Percentiles rank a stretch among this genome's conserved stretches.
Conservation (phyloP, 1,139 yeast species). For the Pneumocystis carinii region DNA sequence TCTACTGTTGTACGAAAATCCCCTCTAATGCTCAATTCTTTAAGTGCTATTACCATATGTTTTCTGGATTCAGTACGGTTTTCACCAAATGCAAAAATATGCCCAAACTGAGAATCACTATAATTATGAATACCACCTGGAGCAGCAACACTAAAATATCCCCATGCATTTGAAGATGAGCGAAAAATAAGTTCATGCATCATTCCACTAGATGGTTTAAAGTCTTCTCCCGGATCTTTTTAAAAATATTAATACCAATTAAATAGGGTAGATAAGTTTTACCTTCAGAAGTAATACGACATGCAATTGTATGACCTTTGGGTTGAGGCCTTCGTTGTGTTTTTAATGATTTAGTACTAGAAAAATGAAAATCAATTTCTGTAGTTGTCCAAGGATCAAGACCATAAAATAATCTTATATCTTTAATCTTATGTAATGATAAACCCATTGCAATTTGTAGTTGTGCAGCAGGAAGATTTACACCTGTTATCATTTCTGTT, state of each 20-base stretch:
- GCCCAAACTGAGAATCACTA: constrained; percentile 97
- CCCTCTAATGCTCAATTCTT: constrained; percentile 92
- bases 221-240: constrained; percentile 91
- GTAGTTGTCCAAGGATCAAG: constrained; percentile 89
- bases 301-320: constrained; percentile 96
- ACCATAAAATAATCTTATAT: constrained; percentile 82
- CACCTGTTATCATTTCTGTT: constrained; percentile 98
- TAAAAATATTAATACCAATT: background rate
- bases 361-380: constrained; percentile 80
- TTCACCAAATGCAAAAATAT: constrained; percentile 96
- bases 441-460: constrained; percentile 98
- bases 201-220: constrained; percentile 95
- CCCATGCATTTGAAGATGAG: constrained; percentile 97
- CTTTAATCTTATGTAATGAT: constrained; percentile 87
- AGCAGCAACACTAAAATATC: constrained; percentile 92
- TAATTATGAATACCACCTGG: constrained; percentile 95
- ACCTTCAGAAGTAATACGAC: constrained; percentile 85
- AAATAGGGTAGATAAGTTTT: background rate
- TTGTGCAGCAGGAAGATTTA: constrained; percentile 94
- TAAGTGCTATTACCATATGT: constrained; percentile 96
- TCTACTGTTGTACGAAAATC: constrained; percentile 97
- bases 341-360: constrained; percentile 50
- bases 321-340: constrained; percentile 88
- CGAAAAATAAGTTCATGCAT: constrained; percentile 91
- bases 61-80: constrained; percentile 95